Percentiles rank a stretch among this genome's conserved stretches.
phyloP scores from a whole-genome alignment of 306 rosid genomes.

The Delonix regia region DNA sequence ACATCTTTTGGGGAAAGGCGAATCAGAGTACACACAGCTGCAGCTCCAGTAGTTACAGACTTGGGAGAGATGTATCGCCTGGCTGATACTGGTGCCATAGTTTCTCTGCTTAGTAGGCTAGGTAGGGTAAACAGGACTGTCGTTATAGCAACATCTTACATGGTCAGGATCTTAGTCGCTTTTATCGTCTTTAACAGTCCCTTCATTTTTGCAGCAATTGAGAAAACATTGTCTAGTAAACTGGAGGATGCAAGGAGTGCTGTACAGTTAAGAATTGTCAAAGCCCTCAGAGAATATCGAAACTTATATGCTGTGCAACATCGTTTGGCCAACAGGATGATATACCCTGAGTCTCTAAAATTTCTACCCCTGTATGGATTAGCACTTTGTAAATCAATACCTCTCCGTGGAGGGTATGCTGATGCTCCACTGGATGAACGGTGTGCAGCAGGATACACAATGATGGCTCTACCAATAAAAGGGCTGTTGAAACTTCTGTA shows the following conservation, averaged over 20 bases:
- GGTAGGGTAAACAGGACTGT: conserved; percentile 52
- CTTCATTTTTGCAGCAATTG: conserved; percentile 77
- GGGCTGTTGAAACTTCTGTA: conserved; percentile 83
- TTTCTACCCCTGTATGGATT: conserved; percentile 82
- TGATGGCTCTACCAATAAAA: conserved; percentile 84
- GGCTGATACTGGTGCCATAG: conserved; percentile 92
- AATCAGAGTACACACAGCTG: conserved; percentile 94
- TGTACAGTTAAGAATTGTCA: conserved; percentile 80
- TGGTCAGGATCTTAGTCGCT: conserved; percentile 37
- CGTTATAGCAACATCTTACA: conserved; percentile 24
- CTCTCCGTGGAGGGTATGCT: conserved; percentile 91
- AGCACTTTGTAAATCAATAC: conserved; percentile 77
- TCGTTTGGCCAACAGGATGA: conserved; percentile 87
- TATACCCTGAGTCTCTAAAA: conserved; percentile 91
- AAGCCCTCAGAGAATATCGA: conserved; percentile 86
- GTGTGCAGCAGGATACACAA: conserved; percentile 82
- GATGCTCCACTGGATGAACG: conserved; percentile 89
- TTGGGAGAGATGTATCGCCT: conserved; percentile 84
- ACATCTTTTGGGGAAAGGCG: conserved; percentile 99
- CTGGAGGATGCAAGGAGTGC: conserved; percentile 88
- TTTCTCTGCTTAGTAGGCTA: conserved; percentile 81
- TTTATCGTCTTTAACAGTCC: conserved; percentile 35
- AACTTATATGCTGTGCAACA: conserved; percentile 94
- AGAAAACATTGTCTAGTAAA: conserved; percentile 82
- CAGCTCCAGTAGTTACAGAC: conserved; percentile 89